phyloP scores from a whole-genome alignment of 2,329 filamentous ascomycete genomes.

The Neofusicoccum cordaticola region DNA sequence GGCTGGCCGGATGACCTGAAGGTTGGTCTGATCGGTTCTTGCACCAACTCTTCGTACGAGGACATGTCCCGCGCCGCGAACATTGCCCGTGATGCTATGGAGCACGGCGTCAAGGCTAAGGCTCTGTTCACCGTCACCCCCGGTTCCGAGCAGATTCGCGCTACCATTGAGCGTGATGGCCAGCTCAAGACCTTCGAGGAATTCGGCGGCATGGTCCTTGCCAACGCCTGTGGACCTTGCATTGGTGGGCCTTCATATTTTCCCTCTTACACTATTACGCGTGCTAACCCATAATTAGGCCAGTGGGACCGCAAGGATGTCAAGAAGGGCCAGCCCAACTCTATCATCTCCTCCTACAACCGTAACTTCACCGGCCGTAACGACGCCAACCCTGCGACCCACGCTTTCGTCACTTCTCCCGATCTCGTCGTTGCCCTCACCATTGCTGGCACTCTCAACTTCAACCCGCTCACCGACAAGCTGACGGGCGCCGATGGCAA shows the following conservation, averaged over 20 bases:
- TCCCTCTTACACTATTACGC: neutral
- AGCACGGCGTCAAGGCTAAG: slow-evolving; percentile 93
- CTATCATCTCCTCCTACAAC: slow-evolving; percentile 98
- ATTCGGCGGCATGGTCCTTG: slow-evolving; percentile 89
- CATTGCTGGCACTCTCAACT: slow-evolving; percentile 79
- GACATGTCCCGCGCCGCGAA: slow-evolving; percentile 91
- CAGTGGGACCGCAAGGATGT: slow-evolving; percentile 95
- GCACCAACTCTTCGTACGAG: slow-evolving; percentile 87
- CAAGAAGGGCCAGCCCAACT: slow-evolving; percentile 93
- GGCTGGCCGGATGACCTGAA: slow-evolving; percentile 96
- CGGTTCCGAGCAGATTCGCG: slow-evolving; percentile 93
- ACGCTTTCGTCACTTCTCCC: slow-evolving; percentile 89
- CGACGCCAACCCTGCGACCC: slow-evolving; percentile 90
- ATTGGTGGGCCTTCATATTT: slow-evolving; percentile 51
- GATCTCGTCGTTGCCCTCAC: slow-evolving; percentile 85
- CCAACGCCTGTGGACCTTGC: slow-evolving; percentile 76
- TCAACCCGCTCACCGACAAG: slow-evolving; percentile 91
- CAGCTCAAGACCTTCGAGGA: slow-evolving; percentile 94
- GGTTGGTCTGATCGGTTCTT: slow-evolving; percentile 94
- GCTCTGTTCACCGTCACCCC: slow-evolving; percentile 91
- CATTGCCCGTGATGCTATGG: slow-evolving; percentile 85
- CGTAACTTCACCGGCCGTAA: slow-evolving; percentile 99
- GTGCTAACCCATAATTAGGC: slow-evolving; percentile 23
- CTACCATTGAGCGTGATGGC: slow-evolving; percentile 85
- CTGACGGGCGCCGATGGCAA: slow-evolving; percentile 96